Evolutionary conservation across 2,329 filamentous ascomycete genomes (phyloP).

Genomic region (Catunica adiposa): DNA sequence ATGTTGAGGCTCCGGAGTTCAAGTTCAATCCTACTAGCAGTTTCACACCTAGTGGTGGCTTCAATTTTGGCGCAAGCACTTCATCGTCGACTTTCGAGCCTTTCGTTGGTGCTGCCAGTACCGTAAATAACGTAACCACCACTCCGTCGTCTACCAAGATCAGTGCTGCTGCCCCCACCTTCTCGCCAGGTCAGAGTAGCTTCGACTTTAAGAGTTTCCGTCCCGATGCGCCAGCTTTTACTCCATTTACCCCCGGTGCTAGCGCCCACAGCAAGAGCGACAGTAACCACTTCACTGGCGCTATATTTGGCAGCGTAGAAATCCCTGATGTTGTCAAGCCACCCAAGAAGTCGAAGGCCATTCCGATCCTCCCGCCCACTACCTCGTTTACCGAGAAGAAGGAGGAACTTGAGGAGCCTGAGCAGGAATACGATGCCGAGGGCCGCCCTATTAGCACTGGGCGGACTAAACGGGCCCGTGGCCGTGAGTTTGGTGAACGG

Average conservation of each 20-base stretch:
- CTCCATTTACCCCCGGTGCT: slow-evolving; percentile 33
- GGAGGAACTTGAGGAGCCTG: slow-evolving; percentile 19
- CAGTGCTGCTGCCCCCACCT: slow-evolving; percentile 52
- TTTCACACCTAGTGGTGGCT: slow-evolving; percentile 29
- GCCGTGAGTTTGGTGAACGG: slow-evolving; percentile 21
- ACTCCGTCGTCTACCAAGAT: slow-evolving; percentile 33
- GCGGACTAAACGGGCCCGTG: slow-evolving; percentile 59
- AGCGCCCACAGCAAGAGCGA: slow-evolving; percentile 29
- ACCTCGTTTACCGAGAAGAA: slow-evolving; percentile 27
- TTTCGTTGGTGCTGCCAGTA: slow-evolving; percentile 26
- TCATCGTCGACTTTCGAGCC: slow-evolving; percentile 32
- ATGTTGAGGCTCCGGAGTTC: slow-evolving; percentile 80
- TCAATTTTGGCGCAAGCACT: slow-evolving; percentile 25
- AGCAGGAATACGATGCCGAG: slow-evolving; percentile 31
- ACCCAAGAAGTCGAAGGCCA: slow-evolving; percentile 59
- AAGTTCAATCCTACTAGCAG: slow-evolving; percentile 47
- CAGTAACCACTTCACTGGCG: slow-evolving; percentile 26
- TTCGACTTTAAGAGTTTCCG: slow-evolving; percentile 64
- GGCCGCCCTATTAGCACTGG: slow-evolving; percentile 44
- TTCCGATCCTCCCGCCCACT: slow-evolving; percentile 56
- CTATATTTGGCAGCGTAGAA: slow-evolving; percentile 56
- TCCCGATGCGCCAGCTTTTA: slow-evolving; percentile 62
- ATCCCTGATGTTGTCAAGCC: slow-evolving; percentile 49
- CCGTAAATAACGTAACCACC: slow-evolving; percentile 16
- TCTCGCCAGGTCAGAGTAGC: slow-evolving; percentile 48